These are phyloP conservation scores for Chlamydomonas incerta DNA, from an alignment of 139 green algal species.

Conservation along the genomic window DNA sequence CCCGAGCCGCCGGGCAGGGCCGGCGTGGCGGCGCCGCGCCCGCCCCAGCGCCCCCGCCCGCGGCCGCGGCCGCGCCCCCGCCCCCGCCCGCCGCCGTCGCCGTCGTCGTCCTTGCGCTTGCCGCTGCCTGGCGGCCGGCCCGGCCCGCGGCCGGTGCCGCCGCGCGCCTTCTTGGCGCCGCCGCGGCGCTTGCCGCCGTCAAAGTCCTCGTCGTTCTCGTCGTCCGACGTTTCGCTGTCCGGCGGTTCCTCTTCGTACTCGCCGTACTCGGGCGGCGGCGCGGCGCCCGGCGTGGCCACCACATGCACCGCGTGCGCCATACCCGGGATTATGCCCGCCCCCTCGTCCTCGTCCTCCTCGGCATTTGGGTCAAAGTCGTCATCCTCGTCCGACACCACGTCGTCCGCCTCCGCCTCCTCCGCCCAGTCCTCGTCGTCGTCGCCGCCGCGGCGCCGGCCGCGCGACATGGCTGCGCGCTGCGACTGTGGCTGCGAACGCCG, in stretches of 20 bases:
- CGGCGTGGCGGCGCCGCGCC: not conserved
- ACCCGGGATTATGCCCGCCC: not conserved
- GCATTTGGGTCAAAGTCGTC: constrained; percentile 17
- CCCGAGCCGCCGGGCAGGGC: constrained; percentile 18
- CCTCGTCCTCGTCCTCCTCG: not conserved
- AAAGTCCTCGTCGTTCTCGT: constrained; percentile 35
- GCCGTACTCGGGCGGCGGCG: not conserved
- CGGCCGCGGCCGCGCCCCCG: constrained; percentile 14
- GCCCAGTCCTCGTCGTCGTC: constrained; percentile 30
- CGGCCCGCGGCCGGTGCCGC: not conserved
- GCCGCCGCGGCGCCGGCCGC: not conserved
- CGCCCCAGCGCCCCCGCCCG: not conserved
- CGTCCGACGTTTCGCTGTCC: constrained; percentile 3
- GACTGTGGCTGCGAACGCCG: no score
- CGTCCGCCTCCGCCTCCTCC: constrained; percentile 30
- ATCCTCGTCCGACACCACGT: constrained; percentile 22
- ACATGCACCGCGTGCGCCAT: not conserved
- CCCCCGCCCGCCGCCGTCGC: not conserved
- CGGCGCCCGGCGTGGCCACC: not conserved
- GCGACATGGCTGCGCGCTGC: no score
- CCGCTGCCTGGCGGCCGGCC: not conserved
- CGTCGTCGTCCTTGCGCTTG: no score
- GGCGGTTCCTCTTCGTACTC: constrained; percentile 8
- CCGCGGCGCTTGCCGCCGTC: constrained; percentile 1
- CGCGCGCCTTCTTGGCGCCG: not conserved